These are phyloP conservation scores for Corchorus capsularis DNA, from an alignment of 345 rosid species.

Conservation along the genomic window DNA sequence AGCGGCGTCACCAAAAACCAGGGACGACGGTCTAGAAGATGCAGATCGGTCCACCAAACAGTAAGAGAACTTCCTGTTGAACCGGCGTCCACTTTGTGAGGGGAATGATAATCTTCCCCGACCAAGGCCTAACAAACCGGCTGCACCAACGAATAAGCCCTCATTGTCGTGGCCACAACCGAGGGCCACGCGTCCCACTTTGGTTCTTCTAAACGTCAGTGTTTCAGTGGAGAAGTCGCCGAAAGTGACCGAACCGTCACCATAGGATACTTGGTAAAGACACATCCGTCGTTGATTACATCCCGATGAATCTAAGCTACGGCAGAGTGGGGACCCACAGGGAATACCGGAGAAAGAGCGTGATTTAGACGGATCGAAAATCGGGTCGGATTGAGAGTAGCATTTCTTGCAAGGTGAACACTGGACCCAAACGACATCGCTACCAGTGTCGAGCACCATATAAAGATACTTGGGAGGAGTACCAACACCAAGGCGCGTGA, in stretches of 20 bases:
- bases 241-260: slow-evolving; percentile 86
- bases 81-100: slow-evolving; percentile 71
- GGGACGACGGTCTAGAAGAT: slow-evolving; percentile 72
- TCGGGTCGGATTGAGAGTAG: slow-evolving; percentile 83
- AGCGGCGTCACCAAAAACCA: slow-evolving; percentile 80
- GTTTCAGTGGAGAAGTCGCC: slow-evolving; percentile 94
- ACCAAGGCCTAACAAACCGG: slow-evolving; percentile 89
- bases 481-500: slow-evolving; percentile 92
- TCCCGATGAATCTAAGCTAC: slow-evolving; percentile 60
- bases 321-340: slow-evolving; percentile 68
- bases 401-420: slow-evolving; percentile 91
- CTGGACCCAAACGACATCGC: slow-evolving; percentile 95
- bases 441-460: slow-evolving; percentile 94
- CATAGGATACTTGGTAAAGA: slow-evolving; percentile 87
- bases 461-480: slow-evolving; percentile 81
- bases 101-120: slow-evolving; percentile 87
- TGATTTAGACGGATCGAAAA: slow-evolving; percentile 77
- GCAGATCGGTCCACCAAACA: slow-evolving; percentile 90
- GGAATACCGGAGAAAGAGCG: slow-evolving; percentile 57
- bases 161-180: slow-evolving; percentile 96
- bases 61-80: slow-evolving; percentile 81
- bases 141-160: slow-evolving; percentile 92
- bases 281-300: slow-evolving; percentile 56
- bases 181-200: slow-evolving; percentile 68
- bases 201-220: slow-evolving; percentile 65